These are phyloP conservation scores for Colletotrichum scovillei DNA, from an alignment of 2,329 filamentous ascomycete genomes.

Conservation along the genomic window DNA sequence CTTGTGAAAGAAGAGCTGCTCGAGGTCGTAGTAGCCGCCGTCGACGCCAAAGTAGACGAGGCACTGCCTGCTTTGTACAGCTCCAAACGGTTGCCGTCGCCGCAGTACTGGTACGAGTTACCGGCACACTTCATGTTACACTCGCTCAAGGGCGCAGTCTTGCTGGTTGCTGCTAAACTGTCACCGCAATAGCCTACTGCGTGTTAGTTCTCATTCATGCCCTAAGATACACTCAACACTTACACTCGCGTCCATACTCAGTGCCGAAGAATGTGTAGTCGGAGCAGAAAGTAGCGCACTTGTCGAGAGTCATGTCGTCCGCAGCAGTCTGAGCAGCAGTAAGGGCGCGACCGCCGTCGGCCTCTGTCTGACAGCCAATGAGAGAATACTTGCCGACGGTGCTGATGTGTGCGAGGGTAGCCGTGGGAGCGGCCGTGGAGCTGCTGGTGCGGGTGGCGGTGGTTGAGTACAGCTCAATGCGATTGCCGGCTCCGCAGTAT, in stretches of 20 bases:
- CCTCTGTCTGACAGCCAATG: slow-evolving; percentile 54
- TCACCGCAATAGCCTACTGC: slow-evolving; percentile 52
- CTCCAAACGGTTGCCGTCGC: slow-evolving; percentile 50
- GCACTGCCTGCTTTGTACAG: slow-evolving; percentile 45
- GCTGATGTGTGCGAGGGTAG: slow-evolving; percentile 47
- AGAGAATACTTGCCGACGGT: slow-evolving; percentile 47
- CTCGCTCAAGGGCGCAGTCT: slow-evolving; percentile 44
- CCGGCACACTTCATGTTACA: slow-evolving; percentile 53
- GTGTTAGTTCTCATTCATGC: neutral
- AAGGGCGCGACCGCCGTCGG: slow-evolving; percentile 49
- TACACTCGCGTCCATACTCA: slow-evolving; percentile 52
- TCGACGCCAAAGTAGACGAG: slow-evolving; percentile 13
- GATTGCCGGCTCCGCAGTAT: slow-evolving; percentile 55
- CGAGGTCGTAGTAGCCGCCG: slow-evolving; percentile 5
- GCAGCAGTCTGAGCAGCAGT: slow-evolving; percentile 44
- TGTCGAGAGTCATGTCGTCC: slow-evolving; percentile 52
- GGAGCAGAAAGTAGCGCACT: slow-evolving; percentile 48
- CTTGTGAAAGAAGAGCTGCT: neutral
- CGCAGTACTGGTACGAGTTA: slow-evolving; percentile 50
- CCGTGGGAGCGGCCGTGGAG: slow-evolving; percentile 45
- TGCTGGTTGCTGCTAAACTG: slow-evolving; percentile 45
- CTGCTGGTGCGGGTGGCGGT: slow-evolving; percentile 46
- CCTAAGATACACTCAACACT: slow-evolving; percentile 1
- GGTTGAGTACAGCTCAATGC: slow-evolving; percentile 57
- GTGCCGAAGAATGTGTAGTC: slow-evolving; percentile 51